Evolutionary conservation across 805 yeast genomes (phyloP).

Genomic region (Maudiozyma barnettii): DNA sequence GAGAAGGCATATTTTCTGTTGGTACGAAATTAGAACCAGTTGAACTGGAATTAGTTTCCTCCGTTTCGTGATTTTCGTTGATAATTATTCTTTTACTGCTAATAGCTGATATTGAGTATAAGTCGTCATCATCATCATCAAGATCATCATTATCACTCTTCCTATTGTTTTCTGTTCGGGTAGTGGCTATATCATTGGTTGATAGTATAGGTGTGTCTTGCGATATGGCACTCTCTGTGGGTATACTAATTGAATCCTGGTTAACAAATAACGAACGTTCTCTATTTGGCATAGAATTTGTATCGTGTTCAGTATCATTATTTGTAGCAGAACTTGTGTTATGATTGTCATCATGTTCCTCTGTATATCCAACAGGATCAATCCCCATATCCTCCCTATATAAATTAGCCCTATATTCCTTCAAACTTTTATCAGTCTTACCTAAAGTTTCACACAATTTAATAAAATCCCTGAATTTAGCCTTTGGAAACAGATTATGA

Average conservation of each 20-base stretch:
- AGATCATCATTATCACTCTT: slow-evolving; percentile 3
- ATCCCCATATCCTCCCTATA: slow-evolving; percentile 32
- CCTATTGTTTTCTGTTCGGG: neutral
- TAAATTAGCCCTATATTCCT: slow-evolving; percentile 33
- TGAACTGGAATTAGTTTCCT: neutral
- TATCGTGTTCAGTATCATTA: neutral
- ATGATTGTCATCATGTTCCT: neutral
- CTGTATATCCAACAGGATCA: neutral
- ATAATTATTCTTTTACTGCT: neutral
- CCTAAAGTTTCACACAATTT: slow-evolving; percentile 44
- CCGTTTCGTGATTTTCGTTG: neutral
- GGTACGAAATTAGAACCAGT: neutral
- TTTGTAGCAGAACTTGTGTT: neutral
- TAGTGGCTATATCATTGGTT: neutral
- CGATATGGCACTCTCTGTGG: neutral
- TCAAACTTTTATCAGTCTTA: slow-evolving; percentile 32
- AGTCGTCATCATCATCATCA: neutral
- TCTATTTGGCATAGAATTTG: neutral
- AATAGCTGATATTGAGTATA: neutral
- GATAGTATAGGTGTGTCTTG: too few species aligned
- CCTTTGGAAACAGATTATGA: slow-evolving; percentile 68
- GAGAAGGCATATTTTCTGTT: neutral
- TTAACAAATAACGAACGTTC: neutral
- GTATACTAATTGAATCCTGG: neutral
- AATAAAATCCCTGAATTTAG: slow-evolving; percentile 63